phyloP scores from a whole-genome alignment of 2,329 filamentous ascomycete species.

The Reticulascus tulasneorum region DNA sequence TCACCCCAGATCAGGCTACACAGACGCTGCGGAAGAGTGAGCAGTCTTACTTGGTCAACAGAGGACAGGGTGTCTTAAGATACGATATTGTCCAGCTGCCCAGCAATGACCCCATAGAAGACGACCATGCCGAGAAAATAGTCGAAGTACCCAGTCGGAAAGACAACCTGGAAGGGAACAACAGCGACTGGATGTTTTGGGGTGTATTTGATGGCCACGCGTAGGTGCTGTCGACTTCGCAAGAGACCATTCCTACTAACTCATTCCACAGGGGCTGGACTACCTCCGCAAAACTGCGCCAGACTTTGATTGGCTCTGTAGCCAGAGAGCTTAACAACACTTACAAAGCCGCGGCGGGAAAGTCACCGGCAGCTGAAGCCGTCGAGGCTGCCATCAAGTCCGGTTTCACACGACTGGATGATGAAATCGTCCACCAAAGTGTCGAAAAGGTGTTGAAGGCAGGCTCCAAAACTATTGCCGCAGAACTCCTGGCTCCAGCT shows the following conservation, averaged over 20 bases:
- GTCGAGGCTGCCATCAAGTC: slow-evolving; percentile 90
- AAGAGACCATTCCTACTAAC: not conserved
- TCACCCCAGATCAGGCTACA: slow-evolving; percentile 90
- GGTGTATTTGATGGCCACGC: slow-evolving; percentile 97
- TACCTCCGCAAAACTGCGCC: slow-evolving; percentile 90
- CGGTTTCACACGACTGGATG: slow-evolving; percentile 81
- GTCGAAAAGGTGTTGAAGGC: slow-evolving; percentile 87
- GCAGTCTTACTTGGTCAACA: slow-evolving; percentile 84
- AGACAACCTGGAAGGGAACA: slow-evolving; percentile 39
- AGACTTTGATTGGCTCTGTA: slow-evolving; percentile 88
- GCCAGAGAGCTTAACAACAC: slow-evolving; percentile 89
- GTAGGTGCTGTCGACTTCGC: slow-evolving; percentile 42
- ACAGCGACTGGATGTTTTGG: slow-evolving; percentile 99
- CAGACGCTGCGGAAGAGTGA: slow-evolving; percentile 85
- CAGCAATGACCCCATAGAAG: slow-evolving; percentile 96
- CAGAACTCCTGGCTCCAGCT: slow-evolving; percentile 86
- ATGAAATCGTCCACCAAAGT: slow-evolving; percentile 92
- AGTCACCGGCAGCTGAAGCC: slow-evolving; percentile 70
- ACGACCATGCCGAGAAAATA: slow-evolving; percentile 97
- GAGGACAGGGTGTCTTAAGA: slow-evolving; percentile 85
- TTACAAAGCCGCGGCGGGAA: slow-evolving; percentile 67
- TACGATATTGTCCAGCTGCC: slow-evolving; percentile 94
- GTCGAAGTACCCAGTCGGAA: slow-evolving; percentile 73
- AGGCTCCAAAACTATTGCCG: slow-evolving; percentile 84
- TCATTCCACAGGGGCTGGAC: slow-evolving; percentile 75